These are phyloP conservation scores for Podospora didyma DNA, from an alignment of 495 filamentous ascomycete species.

Conservation along the genomic window DNA sequence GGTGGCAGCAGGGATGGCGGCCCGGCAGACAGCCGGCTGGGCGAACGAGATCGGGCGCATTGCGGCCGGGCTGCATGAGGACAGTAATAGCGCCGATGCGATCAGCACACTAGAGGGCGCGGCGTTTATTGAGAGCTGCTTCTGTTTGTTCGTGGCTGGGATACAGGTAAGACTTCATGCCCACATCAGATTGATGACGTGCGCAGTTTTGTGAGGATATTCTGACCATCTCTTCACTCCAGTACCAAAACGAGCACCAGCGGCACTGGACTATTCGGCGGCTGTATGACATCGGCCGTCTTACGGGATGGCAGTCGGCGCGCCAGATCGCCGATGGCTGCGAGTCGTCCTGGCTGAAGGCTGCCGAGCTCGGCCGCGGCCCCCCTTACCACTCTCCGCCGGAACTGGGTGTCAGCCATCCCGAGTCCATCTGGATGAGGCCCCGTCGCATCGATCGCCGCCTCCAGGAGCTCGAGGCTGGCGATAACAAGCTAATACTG, in stretches of 20 bases:
- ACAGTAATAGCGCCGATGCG: conserved; percentile 48
- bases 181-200: neutral
- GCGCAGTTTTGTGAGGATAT: neutral
- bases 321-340: conserved; percentile 76
- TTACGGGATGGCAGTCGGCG: conserved; percentile 85
- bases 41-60: conserved; percentile 79
- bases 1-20: conserved; percentile 71
- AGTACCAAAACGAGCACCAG: conserved; percentile 70
- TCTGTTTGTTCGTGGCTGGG: conserved; percentile 80
- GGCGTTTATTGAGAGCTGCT: conserved; percentile 71
- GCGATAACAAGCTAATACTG: conserved; percentile 37
- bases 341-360: conserved; percentile 75
- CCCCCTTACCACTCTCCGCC: conserved; percentile 64
- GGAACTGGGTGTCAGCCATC: conserved; percentile 27
- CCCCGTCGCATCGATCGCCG: conserved; percentile 38
- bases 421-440: conserved; percentile 36
- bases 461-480: conserved; percentile 33
- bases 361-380: conserved; percentile 65
- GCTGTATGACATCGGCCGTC: conserved; percentile 66
- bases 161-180: conserved; percentile 49
- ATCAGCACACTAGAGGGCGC: conserved; percentile 80
- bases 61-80: conserved; percentile 71
- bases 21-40: conserved; percentile 60
- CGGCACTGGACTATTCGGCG: conserved; percentile 71
- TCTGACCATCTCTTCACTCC: conserved; percentile 6